phyloP scores from a whole-genome alignment of 2,329 filamentous ascomycete species.

The Aureobasidium sp. region DNA sequence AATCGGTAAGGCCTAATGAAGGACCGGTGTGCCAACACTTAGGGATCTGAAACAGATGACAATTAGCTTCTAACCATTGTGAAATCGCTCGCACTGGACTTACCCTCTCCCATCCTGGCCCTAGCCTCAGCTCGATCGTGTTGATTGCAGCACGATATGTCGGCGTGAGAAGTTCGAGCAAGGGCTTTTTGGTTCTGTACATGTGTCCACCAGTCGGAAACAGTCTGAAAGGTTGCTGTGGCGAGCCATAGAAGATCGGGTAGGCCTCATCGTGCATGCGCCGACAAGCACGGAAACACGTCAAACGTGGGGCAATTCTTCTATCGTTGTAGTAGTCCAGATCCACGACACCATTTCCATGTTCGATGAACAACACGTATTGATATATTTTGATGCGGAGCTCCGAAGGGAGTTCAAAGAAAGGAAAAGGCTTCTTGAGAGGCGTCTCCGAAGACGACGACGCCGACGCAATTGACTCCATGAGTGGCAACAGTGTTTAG shows the following conservation, averaged over 20 bases:
- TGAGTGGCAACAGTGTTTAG: neutral
- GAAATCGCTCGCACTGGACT: slow-evolving; percentile 20
- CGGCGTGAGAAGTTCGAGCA: slow-evolving; percentile 58
- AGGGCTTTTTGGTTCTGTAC: slow-evolving; percentile 66
- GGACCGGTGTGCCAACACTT: slow-evolving; percentile 62
- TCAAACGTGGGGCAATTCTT: slow-evolving; percentile 50
- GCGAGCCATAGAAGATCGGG: slow-evolving; percentile 54
- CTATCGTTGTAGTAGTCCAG: slow-evolving; percentile 61
- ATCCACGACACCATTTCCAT: slow-evolving; percentile 43
- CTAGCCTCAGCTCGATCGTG: slow-evolving; percentile 61
- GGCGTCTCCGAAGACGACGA: neutral
- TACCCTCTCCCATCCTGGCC: slow-evolving; percentile 58
- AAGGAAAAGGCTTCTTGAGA: slow-evolving; percentile 46
- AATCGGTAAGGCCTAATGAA: slow-evolving; percentile 57
- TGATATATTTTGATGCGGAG: slow-evolving; percentile 63
- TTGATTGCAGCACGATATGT: slow-evolving; percentile 54
- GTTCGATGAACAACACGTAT: slow-evolving; percentile 44
- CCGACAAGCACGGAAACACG: slow-evolving; percentile 54
- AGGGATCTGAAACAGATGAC: slow-evolving; percentile 43
- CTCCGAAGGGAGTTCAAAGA: slow-evolving; percentile 62
- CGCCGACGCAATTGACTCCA: neutral
- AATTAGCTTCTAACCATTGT: neutral
- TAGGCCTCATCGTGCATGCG: slow-evolving; percentile 57
- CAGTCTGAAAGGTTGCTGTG: slow-evolving; percentile 52
- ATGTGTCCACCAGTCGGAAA: slow-evolving; percentile 60